Percentiles rank a stretch among this genome's conserved stretches.
Conservation (phyloP, 345 rosid genomes). For the Aquilaria yunnanensis region DNA sequence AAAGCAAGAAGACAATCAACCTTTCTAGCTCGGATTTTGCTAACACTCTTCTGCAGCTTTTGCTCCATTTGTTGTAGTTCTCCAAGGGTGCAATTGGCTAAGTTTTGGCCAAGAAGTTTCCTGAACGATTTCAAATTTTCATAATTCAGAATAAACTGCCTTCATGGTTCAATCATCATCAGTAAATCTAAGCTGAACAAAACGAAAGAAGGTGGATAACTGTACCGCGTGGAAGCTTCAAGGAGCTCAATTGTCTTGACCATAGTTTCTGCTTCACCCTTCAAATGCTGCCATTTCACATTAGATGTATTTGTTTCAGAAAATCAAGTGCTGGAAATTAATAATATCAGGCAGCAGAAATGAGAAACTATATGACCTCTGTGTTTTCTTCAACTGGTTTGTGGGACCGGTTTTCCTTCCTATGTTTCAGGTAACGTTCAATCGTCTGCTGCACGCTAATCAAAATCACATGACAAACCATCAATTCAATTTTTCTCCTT, state of each 20-base stretch:
- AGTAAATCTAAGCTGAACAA: not conserved
- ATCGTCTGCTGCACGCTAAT: constrained; percentile 35
- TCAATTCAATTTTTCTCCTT: not conserved
- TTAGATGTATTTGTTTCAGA: not conserved
- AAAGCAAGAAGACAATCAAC: constrained; percentile 16
- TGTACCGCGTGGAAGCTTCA: constrained; percentile 68
- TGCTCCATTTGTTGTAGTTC: constrained; percentile 57
- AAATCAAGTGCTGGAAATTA: not conserved
- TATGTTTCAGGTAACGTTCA: constrained; percentile 27
- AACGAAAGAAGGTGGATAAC: not conserved
- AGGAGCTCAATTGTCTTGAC: constrained; percentile 74
- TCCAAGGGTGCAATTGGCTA: constrained; percentile 44
- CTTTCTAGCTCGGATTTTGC: constrained; percentile 52
- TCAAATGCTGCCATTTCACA: constrained; percentile 54
- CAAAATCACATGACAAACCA: constrained; percentile 1
- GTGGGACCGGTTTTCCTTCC: constrained; percentile 17
- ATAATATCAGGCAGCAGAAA: not conserved
- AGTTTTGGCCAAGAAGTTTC: constrained; percentile 53
- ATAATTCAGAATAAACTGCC: not conserved
- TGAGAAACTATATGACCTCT: constrained; percentile 19
- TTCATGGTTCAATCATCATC: not conserved
- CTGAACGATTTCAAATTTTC: constrained; percentile 18
- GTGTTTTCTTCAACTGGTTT: constrained; percentile 20
- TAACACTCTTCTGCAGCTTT: constrained; percentile 53
- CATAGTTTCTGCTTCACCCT: constrained; percentile 66